Percentiles rank a stretch among this genome's conserved stretches.
Conservation (phyloP, 352 stramenopile genomes). For the Pythium angustatum region DNA sequence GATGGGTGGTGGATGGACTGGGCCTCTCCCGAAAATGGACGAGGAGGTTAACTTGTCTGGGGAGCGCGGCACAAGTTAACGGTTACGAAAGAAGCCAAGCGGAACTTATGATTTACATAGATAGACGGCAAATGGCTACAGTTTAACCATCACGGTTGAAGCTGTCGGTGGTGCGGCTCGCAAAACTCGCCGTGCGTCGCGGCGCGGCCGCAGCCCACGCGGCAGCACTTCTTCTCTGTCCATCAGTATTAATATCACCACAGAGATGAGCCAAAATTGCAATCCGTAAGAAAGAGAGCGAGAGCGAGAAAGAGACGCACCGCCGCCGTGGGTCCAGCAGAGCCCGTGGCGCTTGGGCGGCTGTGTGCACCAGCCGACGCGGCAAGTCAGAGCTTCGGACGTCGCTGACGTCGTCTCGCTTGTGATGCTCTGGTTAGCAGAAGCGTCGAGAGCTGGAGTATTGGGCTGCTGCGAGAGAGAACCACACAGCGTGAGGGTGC, state of each 20-base stretch:
- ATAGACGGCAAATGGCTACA: constrained; percentile 15
- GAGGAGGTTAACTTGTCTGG: constrained; percentile 13
- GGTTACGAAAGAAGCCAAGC: neutral
- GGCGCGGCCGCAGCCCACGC: constrained; percentile 32
- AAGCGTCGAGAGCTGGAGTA: neutral
- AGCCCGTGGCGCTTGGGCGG: constrained; percentile 45
- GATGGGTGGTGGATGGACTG: neutral
- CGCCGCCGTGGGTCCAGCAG: constrained; percentile 54
- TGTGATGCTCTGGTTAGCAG: neutral
- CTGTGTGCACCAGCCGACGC: constrained; percentile 48
- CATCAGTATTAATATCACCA: neutral
- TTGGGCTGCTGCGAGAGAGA: no score
- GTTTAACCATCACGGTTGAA: constrained; percentile 1
- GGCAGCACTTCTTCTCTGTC: constrained; percentile 51
- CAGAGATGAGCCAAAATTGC: no score
- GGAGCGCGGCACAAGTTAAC: neutral
- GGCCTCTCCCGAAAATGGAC: neutral
- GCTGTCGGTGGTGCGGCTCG: constrained; percentile 35
- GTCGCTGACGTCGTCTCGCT: no score
- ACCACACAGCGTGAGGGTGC: no score
- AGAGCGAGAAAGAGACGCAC: constrained; percentile 19
- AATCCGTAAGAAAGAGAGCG: no score
- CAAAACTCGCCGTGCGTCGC: constrained; percentile 47
- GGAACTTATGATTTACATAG: neutral
- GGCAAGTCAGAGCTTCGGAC: constrained; percentile 24